phyloP scores from a whole-genome alignment of 306 rosid species.

The Corylus americana region DNA sequence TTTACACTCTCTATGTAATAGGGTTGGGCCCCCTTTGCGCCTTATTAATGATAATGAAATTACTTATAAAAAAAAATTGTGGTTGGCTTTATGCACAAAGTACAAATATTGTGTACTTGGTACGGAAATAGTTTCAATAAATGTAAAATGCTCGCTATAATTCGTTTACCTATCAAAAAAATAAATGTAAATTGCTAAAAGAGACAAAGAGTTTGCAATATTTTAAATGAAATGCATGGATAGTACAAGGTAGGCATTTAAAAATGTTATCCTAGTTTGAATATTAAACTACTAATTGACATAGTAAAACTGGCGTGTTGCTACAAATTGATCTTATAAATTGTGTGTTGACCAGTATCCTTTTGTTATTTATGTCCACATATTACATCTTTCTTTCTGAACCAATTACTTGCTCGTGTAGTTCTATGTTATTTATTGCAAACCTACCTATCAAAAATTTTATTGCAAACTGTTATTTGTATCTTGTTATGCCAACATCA shows the following conservation, averaged over 20 bases:
- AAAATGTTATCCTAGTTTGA: background rate
- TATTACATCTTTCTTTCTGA: background rate
- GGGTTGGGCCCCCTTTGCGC: no score
- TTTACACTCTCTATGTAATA: no score
- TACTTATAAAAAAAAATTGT: no score
- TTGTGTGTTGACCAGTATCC: background rate
- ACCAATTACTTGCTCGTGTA: background rate
- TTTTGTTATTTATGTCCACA: background rate
- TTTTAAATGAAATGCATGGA: background rate
- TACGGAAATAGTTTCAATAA: background rate
- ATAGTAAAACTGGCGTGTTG: background rate
- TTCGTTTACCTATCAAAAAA: no score
- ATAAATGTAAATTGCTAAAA: background rate
- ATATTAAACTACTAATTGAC: background rate
- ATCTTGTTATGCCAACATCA: slow-evolving; percentile 27
- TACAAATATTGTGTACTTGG: background rate
- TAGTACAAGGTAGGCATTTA: background rate
- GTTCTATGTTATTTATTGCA: background rate
- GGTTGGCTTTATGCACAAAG: background rate
- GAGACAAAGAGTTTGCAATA: background rate
- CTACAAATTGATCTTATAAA: background rate
- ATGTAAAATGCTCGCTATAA: background rate
- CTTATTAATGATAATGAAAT: no score
- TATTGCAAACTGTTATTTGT: background rate
- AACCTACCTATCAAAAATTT: background rate